Evolutionary conservation across 345 rosid species (phyloP), one percentile per base, ranked within the genome.

Genomic region (Trapa incisa): DNA sequence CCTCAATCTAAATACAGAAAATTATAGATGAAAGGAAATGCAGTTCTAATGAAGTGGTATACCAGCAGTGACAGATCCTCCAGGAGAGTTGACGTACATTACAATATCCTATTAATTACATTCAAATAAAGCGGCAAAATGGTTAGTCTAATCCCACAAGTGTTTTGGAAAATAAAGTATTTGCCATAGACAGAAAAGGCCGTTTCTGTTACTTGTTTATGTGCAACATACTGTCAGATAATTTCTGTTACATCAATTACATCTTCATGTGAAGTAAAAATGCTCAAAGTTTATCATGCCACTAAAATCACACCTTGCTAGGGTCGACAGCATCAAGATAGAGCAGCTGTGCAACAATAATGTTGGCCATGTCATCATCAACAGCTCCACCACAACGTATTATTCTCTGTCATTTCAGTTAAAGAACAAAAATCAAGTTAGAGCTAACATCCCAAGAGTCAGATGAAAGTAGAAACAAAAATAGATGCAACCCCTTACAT

Each of bases 311-410:
- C 43, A 90, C 99, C 96, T 91, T 91, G 17, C 75, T 72, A 63
- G 95, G 97, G 80, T 91, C 96, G 72, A 94, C 78, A 37, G 97
- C 96, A 81, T 94, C 99, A 57, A 94, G 99, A 71, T 91, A 94
- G 9, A 94, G 86, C 76, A 94, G 97, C 78, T 94, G 99, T 78
- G 97, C 92, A 32, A 94, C 97, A 8, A 90, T 88, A 61, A 86
- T 83, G 82, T 90, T 94, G 5, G 99, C 97, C 97, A 94, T 88
- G 69, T 87, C 97, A 80, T 90, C 99, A 63, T 93, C 99, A 43
- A 94, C 96, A 69, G 97, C 86, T 74, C 98, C 98, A 66, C 98
- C 96, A 61, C 99, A 94, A 3, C 99, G 88, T 74, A 94, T 88
- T 68, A 94, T 91, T 80, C 99, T 90, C 99, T 94, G 73, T 52